phyloP scores from a whole-genome alignment of 441 rosid species.

The Francoa sonchifolia region DNA sequence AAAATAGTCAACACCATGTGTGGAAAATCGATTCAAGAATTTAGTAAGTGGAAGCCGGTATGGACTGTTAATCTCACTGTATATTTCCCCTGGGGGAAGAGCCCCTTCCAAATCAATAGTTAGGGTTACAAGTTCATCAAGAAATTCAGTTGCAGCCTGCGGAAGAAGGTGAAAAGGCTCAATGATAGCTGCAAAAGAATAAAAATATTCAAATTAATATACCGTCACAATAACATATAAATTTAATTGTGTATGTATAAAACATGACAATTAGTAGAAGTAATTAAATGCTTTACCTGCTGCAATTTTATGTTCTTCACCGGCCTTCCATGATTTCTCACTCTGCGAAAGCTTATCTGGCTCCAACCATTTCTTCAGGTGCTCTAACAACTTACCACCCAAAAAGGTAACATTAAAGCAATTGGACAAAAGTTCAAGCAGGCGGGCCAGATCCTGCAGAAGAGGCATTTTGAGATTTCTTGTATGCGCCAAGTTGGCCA shows the following conservation, averaged over 20 bases:
- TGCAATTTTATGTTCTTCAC: constrained; percentile 99
- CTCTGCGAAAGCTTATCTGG: constrained; percentile 96
- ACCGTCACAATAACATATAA: constrained; percentile 1
- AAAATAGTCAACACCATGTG: constrained; percentile 96
- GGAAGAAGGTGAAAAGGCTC: constrained; percentile 99
- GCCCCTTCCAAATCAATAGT: constrained; percentile 92
- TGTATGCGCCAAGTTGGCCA: constrained; percentile 92
- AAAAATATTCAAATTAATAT: constrained; percentile 11
- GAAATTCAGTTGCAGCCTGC: constrained; percentile 86
- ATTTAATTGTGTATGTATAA: not conserved
- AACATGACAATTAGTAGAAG: constrained; percentile 2
- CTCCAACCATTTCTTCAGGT: constrained; percentile 97
- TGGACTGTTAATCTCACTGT: constrained; percentile 97
- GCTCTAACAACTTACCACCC: constrained; percentile 97
- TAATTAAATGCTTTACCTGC: constrained; percentile 48
- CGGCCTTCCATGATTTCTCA: constrained; percentile 92
- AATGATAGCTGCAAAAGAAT: constrained; percentile 74
- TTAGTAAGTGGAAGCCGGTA: constrained; percentile 93
- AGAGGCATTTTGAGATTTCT: constrained; percentile 98
- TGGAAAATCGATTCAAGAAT: constrained; percentile 83
- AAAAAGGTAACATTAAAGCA: constrained; percentile 98
- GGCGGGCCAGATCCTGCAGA: constrained; percentile 92
- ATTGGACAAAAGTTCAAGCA: constrained; percentile 93
- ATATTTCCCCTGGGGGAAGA: constrained; percentile 78
- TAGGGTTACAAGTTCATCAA: constrained; percentile 90